Percentiles rank a stretch among this genome's conserved stretches.
Evolutionary conservation across 129 eudicot species (phyloP).

Genomic region (Daucus carota): DNA sequence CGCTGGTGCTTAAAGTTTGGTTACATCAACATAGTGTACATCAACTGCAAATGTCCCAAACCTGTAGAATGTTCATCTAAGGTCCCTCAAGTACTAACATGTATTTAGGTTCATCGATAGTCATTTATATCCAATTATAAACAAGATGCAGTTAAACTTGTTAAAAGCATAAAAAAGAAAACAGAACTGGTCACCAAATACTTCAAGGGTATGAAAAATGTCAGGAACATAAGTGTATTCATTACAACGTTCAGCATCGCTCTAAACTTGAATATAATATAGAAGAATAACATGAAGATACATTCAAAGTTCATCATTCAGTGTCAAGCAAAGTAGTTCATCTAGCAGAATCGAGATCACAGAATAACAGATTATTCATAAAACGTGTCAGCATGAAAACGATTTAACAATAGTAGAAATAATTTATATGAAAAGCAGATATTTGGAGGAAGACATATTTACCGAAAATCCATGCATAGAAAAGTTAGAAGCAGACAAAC

Average conservation of each 20-base stretch:
- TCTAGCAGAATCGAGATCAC: constrained; percentile 66
- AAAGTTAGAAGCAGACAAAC: no score
- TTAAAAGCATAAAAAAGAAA: neutral
- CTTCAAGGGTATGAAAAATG: constrained; percentile 91
- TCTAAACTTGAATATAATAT: constrained; percentile 84
- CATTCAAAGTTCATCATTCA: constrained; percentile 82
- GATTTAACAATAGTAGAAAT: constrained; percentile 3
- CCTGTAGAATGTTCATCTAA: constrained; percentile 97
- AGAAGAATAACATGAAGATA: constrained; percentile 87
- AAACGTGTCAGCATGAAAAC: neutral
- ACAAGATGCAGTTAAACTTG: neutral
- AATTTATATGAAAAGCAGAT: no score
- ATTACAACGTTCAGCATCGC: constrained; percentile 90
- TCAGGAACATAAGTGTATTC: constrained; percentile 78
- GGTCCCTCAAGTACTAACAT: constrained; percentile 49
- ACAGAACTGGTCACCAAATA: constrained; percentile 71
- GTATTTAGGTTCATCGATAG: constrained; percentile 8
- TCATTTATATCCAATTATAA: neutral
- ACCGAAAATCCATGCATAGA: no score
- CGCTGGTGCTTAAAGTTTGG: no score
- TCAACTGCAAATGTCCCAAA: no score
- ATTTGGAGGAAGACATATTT: constrained; percentile 6
- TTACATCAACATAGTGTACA: no score
- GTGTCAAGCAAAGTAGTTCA: constrained; percentile 93
- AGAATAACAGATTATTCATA: constrained; percentile 6